phyloP scores from a whole-genome alignment of 2,329 filamentous ascomycete genomes.

The Fusarium tricinctum region DNA sequence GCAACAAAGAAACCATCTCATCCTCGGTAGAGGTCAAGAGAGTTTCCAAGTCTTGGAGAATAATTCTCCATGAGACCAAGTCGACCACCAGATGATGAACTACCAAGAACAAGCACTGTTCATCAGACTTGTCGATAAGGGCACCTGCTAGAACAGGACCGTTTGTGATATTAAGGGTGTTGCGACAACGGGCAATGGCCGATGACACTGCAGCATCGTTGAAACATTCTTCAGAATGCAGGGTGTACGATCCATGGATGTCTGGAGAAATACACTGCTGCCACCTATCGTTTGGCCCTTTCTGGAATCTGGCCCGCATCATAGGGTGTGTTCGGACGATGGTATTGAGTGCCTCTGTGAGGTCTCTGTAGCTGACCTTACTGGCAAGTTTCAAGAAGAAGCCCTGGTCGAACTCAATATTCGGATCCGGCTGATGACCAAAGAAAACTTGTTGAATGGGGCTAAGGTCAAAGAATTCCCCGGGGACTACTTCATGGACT shows the following conservation, averaged over 20 bases:
- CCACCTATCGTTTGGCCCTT: neutral
- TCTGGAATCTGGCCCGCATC: slow-evolving; percentile 6
- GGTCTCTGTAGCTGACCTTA: no score
- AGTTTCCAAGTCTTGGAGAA: slow-evolving; percentile 17
- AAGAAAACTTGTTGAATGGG: slow-evolving; percentile 14
- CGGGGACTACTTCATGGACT: neutral
- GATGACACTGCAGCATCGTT: neutral
- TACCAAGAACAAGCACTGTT: slow-evolving; percentile 16
- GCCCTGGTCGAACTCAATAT: slow-evolving; percentile 12
- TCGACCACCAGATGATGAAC: slow-evolving; percentile 28
- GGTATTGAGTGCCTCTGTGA: neutral
- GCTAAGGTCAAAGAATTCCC: slow-evolving; percentile 1
- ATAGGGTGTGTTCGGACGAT: slow-evolving; percentile 5
- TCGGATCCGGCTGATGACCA: neutral
- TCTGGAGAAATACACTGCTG: neutral
- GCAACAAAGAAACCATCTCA: neutral
- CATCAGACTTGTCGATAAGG: slow-evolving; percentile 7
- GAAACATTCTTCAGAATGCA: neutral
- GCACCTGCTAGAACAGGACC: slow-evolving; percentile 6
- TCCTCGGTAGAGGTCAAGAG: neutral
- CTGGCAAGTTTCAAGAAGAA: neutral
- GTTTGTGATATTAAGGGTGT: slow-evolving; percentile 2
- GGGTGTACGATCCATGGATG: neutral
- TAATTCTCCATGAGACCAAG: slow-evolving; percentile 23
- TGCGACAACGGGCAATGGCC: neutral